Evolutionary conservation across 192 early-diverging fungal genomes (phyloP).

Genomic region (Dispira simplex): DNA sequence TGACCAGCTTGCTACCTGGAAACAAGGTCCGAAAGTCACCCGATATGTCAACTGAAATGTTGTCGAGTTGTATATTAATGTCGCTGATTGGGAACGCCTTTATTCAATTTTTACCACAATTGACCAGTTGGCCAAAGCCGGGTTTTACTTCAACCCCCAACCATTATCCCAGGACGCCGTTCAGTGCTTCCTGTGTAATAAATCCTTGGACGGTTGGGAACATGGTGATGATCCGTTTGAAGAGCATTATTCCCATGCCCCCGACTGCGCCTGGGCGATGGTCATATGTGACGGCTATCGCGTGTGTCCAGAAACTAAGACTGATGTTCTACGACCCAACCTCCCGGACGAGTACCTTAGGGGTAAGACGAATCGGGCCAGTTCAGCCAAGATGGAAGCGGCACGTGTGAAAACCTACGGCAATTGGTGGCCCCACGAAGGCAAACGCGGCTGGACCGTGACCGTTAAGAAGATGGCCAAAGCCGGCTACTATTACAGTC

Average conservation of each 20-base stretch:
- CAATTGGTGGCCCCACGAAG: slow-evolving; percentile 23
- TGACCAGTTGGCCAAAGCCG: slow-evolving; percentile 20
- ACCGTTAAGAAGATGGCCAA: slow-evolving; percentile 24
- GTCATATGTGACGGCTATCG: slow-evolving; percentile 21
- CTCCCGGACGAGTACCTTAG: not conserved
- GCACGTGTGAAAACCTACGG: slow-evolving; percentile 8
- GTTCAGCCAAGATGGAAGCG: not conserved
- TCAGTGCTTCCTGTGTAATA: slow-evolving; percentile 28
- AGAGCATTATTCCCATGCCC: slow-evolving; percentile 23
- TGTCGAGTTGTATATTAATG: not conserved
- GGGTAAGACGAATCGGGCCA: slow-evolving; percentile 1
- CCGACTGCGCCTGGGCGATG: slow-evolving; percentile 22
- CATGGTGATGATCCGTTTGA: slow-evolving; percentile 27
- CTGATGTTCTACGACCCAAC: not conserved
- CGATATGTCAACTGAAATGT: not conserved
- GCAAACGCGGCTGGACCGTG: slow-evolving; percentile 20
- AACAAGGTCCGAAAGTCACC: not conserved
- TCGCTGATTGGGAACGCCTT: not conserved
- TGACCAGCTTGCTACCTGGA: not conserved
- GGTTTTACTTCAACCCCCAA: slow-evolving; percentile 29
- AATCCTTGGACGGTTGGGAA: slow-evolving; percentile 31
- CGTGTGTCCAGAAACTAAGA: not conserved
- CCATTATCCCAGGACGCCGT: slow-evolving; percentile 28
- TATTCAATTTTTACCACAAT: not conserved
- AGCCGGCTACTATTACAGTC: slow-evolving; percentile 29